Percentiles rank a stretch among this genome's conserved stretches.
phyloP scores from a whole-genome alignment of 1,139 yeast genomes.

The Taphrina flavorubra region DNA sequence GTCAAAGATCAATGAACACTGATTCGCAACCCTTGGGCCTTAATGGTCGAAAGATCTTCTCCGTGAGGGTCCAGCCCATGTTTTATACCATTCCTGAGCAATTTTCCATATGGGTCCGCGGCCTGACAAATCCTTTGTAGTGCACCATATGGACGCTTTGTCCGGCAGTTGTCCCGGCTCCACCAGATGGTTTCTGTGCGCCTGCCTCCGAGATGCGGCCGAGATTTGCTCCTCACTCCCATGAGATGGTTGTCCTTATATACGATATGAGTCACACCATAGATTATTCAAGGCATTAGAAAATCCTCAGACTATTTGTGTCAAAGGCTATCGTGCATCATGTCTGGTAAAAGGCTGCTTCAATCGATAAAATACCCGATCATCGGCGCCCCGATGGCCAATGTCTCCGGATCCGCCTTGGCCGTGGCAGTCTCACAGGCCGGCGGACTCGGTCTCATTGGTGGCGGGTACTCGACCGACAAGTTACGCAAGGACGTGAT shows the following conservation, averaged over 20 bases:
- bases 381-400: conserved; percentile 45
- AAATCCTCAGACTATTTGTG: too few species aligned
- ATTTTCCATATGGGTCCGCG: neutral
- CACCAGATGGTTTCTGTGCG: too few species aligned
- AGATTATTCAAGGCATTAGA: too few species aligned
- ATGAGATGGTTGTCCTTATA: too few species aligned
- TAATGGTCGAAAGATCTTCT: too few species aligned
- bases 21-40: too few species aligned
- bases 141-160: neutral
- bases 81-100: too few species aligned
- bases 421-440: conserved; percentile 54
- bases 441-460: conserved; percentile 60
- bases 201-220: too few species aligned
- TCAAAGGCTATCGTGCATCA: neutral
- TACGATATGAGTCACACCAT: too few species aligned
- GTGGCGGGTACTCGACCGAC: conserved; percentile 54
- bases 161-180: conserved; percentile 1
- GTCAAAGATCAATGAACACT: too few species aligned
- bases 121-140: neutral
- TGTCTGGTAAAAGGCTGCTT: conserved; percentile 22
- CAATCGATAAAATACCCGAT: conserved; percentile 41
- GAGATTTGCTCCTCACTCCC: too few species aligned
- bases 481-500: conserved; percentile 47
- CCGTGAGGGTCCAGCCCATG: too few species aligned
- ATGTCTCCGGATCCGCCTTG: conserved; percentile 48